Evolutionary conservation across 2,329 filamentous ascomycete species (phyloP), one percentile per base, ranked within the genome.

Genomic region (Huntiella moniliformis): DNA sequence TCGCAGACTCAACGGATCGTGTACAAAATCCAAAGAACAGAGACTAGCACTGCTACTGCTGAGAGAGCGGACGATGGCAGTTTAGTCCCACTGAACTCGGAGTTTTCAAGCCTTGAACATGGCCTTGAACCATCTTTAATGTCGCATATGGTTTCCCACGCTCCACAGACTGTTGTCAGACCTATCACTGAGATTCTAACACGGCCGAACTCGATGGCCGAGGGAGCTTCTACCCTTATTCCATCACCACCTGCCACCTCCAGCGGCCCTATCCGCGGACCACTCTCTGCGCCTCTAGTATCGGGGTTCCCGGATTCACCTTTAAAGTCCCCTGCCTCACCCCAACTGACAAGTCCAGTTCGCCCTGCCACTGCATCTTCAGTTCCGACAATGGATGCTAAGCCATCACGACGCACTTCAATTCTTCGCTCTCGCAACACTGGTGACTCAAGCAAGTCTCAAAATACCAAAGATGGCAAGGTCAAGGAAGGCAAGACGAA

Each of bases 21-120:
- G 0, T 79, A 78, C 53, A 67, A 67, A 32, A 67, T 74, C 51
- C 70, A 66, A 51, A 71, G 65, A 50, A 74, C 67, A 54, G 72
- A 60, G 54, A 61, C 66, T 22, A 61, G 58, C 36, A 67, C 55
- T 12, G 67, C 62, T 31, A 61, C 58, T 16, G 59, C 66, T 31
- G 57, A 58, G 22, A 52, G 52, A 1, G 53, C 56, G 34, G 58
- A 56, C 8, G 54, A 60, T 22, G 56, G 59, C 2, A 52, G n/a
- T 13, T 33, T 31, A 22, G 45, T 45, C 7, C 15, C 18, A 4
- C 5, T 13, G 22, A 28, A 7, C 6, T 34, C 44, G 4, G 44
- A 49, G 16, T 35, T 40, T 22, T 35, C 22, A 7, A 48, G 43
- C 17, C 43, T 49, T 39, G 44, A 46, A 28, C 42, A 40, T n/a